phyloP scores from a whole-genome alignment of 106 monocot species.

The Dioscorea alata region DNA sequence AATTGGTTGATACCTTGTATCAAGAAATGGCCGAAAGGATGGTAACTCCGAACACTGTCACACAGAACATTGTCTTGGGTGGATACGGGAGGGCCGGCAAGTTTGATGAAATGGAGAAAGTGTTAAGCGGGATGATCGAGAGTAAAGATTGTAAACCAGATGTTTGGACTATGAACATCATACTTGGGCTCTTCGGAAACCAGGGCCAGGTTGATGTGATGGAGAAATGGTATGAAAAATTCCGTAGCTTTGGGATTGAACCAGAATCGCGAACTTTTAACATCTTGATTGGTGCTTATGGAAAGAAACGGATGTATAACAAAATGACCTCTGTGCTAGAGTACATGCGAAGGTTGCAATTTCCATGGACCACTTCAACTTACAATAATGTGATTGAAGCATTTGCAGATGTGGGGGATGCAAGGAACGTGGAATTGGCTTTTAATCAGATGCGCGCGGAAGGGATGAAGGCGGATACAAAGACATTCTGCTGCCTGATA shows the following conservation, averaged over 20 bases:
- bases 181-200: slow-evolving; percentile 69
- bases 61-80: slow-evolving; percentile 71
- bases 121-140: slow-evolving; percentile 66
- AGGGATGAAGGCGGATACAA: slow-evolving; percentile 79
- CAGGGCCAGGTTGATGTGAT: slow-evolving; percentile 60
- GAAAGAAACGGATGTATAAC: slow-evolving; percentile 66
- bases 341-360: slow-evolving; percentile 73
- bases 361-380: slow-evolving; percentile 86
- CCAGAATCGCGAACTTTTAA: slow-evolving; percentile 85
- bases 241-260: slow-evolving; percentile 70
- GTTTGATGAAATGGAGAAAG: slow-evolving; percentile 74
- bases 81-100: slow-evolving; percentile 78
- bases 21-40: slow-evolving; percentile 68
- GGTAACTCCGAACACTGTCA: slow-evolving; percentile 66
- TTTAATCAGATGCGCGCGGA: slow-evolving; percentile 87
- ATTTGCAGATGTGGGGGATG: slow-evolving; percentile 80
- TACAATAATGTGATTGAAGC: slow-evolving; percentile 85
- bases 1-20: slow-evolving; percentile 58
- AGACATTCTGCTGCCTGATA: slow-evolving; percentile 82
- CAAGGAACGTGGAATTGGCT: slow-evolving; percentile 71
- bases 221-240: slow-evolving; percentile 97
- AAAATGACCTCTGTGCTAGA: slow-evolving; percentile 93
- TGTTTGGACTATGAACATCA: slow-evolving; percentile 94
- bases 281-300: slow-evolving; percentile 83
- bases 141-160: slow-evolving; percentile 60